Conservation (phyloP, 2,329 filamentous ascomycete species). For the Alternaria ethzedia region DNA sequence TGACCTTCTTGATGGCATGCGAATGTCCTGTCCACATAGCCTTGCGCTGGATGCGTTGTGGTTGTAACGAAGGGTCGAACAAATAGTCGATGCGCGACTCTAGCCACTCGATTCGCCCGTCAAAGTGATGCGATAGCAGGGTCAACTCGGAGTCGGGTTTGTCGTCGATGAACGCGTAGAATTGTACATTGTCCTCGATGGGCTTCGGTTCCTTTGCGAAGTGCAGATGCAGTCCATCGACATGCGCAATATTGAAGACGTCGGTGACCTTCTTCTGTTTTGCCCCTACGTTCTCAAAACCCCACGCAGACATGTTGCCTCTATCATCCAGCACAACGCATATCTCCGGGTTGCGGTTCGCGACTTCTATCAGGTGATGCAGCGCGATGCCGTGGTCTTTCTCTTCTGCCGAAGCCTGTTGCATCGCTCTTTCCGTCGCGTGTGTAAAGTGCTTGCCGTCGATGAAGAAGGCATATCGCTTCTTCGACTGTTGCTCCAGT, state of each 20-base stretch:
- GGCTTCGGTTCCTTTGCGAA: slow-evolving; percentile 43
- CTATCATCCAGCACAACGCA: slow-evolving; percentile 83
- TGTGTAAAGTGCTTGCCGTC: slow-evolving; percentile 79
- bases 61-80: slow-evolving; percentile 71
- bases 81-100: slow-evolving; percentile 78
- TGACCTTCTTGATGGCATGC: slow-evolving; percentile 79
- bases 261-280: slow-evolving; percentile 69
- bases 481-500: slow-evolving; percentile 47
- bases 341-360: slow-evolving; percentile 84
- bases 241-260: slow-evolving; percentile 86
- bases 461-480: slow-evolving; percentile 79
- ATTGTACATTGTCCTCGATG: slow-evolving; percentile 66
- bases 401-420: slow-evolving; percentile 63
- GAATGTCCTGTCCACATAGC: slow-evolving; percentile 86
- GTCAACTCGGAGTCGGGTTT: slow-evolving; percentile 68
- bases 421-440: slow-evolving; percentile 78
- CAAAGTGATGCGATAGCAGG: slow-evolving; percentile 81
- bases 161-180: slow-evolving; percentile 74
- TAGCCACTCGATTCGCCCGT: slow-evolving; percentile 83
- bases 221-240: slow-evolving; percentile 62
- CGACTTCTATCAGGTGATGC: slow-evolving; percentile 84
- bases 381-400: slow-evolving; percentile 73
- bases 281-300: slow-evolving; percentile 82
- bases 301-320: slow-evolving; percentile 91
- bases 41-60: slow-evolving; percentile 65